Conservation (phyloP, 345 rosid species). For the Dipteronia sinensis region DNA sequence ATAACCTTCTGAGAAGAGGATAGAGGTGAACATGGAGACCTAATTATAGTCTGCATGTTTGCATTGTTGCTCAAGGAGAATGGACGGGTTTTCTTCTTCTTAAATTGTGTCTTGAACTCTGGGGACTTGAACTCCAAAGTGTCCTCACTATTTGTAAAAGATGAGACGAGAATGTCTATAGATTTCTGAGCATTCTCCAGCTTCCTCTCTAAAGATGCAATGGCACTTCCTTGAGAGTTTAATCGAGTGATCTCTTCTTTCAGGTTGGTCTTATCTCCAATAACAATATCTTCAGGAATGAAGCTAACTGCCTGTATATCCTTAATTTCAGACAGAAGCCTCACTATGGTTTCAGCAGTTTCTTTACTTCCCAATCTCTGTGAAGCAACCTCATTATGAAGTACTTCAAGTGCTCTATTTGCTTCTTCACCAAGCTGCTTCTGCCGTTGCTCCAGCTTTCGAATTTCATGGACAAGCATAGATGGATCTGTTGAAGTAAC, state of each 20-base stretch:
- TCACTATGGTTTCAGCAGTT: constrained; percentile 75
- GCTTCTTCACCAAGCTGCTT: constrained; percentile 91
- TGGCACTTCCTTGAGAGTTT: constrained; percentile 68
- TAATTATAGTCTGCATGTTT: constrained; percentile 73
- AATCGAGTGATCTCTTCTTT: constrained; percentile 82
- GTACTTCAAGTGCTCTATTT: constrained; percentile 84
- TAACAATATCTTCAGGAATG: constrained; percentile 52
- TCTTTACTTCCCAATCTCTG: constrained; percentile 78
- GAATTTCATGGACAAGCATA: constrained; percentile 76
- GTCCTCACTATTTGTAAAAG: constrained; percentile 52
- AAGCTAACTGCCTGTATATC: constrained; percentile 67
- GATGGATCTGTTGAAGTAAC: constrained; percentile 71
- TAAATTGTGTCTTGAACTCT: constrained; percentile 54
- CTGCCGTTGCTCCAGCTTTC: constrained; percentile 82
- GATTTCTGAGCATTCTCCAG: constrained; percentile 89
- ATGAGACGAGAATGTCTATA: constrained; percentile 70
- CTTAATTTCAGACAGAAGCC: constrained; percentile 80
- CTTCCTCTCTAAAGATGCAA: constrained; percentile 76
- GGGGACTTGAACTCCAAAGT: constrained; percentile 54
- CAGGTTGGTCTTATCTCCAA: constrained; percentile 57
- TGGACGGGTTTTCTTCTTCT: constrained; percentile 77
- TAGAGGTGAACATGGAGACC: constrained; percentile 84
- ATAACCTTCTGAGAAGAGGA: constrained; percentile 58
- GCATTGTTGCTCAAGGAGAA: constrained; percentile 71
- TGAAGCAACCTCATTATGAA: constrained; percentile 89